Percentiles rank a stretch among this genome's conserved stretches.
Evolutionary conservation across 345 rosid genomes (phyloP).

Genomic region (Iberis pinnata): DNA sequence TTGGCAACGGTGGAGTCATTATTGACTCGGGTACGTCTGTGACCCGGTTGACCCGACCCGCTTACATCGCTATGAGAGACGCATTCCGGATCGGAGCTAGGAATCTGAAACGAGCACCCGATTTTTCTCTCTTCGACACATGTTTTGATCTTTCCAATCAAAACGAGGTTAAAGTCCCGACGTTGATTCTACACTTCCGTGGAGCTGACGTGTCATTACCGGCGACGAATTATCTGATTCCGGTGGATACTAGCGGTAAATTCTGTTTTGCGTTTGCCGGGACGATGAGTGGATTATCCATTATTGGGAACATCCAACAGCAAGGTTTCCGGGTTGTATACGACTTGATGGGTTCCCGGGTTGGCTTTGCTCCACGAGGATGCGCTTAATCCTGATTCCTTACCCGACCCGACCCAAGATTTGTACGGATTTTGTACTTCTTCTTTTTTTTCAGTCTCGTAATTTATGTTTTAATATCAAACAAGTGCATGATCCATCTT

Average conservation of each 20-base stretch:
- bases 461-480: slow-evolving; percentile 7
- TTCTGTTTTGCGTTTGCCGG: slow-evolving; percentile 98
- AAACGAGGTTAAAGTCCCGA: slow-evolving; percentile 67
- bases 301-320: slow-evolving; percentile 91
- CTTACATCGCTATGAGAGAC: slow-evolving; percentile 55
- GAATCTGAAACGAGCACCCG: slow-evolving; percentile 43
- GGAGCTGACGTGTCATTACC: slow-evolving; percentile 74
- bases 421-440: slow-evolving; percentile 27
- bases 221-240: slow-evolving; percentile 82
- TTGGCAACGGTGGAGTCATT: slow-evolving; percentile 87
- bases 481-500: slow-evolving; percentile 33
- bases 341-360: slow-evolving; percentile 57
- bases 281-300: slow-evolving; percentile 73
- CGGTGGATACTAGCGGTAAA: slow-evolving; percentile 62
- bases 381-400: slow-evolving; percentile 43
- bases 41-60: slow-evolving; percentile 68
- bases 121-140: slow-evolving; percentile 65
- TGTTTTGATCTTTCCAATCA: slow-evolving; percentile 67
- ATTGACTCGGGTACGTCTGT: slow-evolving; percentile 86
- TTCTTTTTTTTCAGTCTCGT: background rate
- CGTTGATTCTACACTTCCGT: slow-evolving; percentile 59
- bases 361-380: slow-evolving; percentile 90
- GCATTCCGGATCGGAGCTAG: slow-evolving; percentile 53
- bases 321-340: slow-evolving; percentile 89
- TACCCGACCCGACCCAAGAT: background rate